These are phyloP conservation scores for Ophiostoma sp. DNA, from an alignment of 2,329 filamentous ascomycete species.

Conservation along the genomic window DNA sequence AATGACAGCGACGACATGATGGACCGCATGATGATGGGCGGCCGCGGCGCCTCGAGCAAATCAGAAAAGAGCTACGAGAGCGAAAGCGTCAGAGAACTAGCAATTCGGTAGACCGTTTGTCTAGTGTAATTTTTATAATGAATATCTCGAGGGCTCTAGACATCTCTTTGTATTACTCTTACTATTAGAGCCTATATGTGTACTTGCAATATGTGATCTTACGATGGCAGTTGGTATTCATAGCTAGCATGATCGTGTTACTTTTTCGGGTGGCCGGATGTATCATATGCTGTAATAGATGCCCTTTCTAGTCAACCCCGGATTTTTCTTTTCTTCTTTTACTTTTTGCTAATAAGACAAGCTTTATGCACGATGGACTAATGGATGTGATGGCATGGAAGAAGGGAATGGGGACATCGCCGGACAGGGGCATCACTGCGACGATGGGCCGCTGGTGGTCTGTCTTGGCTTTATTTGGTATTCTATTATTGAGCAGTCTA, in stretches of 20 bases:
- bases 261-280: not conserved
- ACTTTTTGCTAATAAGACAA: not conserved
- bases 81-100: constrained; percentile 48
- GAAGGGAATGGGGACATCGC: not conserved
- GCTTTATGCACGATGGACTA: not conserved
- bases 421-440: not conserved
- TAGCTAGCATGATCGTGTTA: not conserved
- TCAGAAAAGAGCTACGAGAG: constrained; percentile 40
- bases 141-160: not conserved
- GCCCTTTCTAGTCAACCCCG: not conserved
- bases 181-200: not conserved
- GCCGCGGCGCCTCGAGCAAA: constrained; percentile 22
- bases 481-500: not conserved
- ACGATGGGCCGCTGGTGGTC: not conserved
- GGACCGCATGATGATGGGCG: constrained; percentile 26
- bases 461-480: not conserved
- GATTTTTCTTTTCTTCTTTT: not conserved
- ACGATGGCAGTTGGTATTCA: no score
- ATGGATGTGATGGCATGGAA: not conserved
- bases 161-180: not conserved
- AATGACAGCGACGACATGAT: constrained; percentile 24
- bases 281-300: not conserved
- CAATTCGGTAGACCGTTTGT: not conserved
- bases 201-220: no score
- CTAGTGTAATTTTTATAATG: not conserved